Evolutionary conservation across 139 green algal species (phyloP).

Genomic region (Axilococcus clingmanii): DNA sequence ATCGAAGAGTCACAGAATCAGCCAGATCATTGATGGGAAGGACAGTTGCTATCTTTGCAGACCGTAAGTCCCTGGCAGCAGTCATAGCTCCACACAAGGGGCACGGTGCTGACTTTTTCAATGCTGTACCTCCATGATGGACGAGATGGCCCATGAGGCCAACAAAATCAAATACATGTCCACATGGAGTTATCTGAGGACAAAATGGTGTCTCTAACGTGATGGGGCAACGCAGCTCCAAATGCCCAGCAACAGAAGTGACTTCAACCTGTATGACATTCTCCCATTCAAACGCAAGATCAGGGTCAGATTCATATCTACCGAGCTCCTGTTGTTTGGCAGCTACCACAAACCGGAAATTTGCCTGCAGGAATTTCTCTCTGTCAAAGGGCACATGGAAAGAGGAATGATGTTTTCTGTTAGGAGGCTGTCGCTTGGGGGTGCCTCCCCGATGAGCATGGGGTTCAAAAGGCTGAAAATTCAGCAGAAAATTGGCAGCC

Average conservation of each 20-base stretch:
- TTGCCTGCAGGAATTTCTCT: conserved; percentile 3
- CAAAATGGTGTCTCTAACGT: conserved; percentile 55
- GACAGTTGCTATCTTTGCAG: neutral
- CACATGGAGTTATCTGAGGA: conserved; percentile 80
- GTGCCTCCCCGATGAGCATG: too few relatives aligned
- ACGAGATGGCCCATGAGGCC: conserved; percentile 77
- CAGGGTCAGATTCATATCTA: conserved; percentile 44
- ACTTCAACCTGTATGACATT: conserved; percentile 3
- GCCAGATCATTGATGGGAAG: too few relatives aligned
- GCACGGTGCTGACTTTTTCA: conserved; percentile 33
- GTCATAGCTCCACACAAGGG: conserved; percentile 25
- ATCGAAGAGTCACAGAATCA: neutral
- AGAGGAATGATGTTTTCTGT: too few relatives aligned
- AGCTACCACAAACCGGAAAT: conserved; percentile 5
- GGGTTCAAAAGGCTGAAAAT: too few relatives aligned
- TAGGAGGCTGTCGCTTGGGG: too few relatives aligned
- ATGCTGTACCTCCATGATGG: conserved; percentile 40
- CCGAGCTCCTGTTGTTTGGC: conserved; percentile 37
- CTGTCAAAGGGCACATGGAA: too few relatives aligned
- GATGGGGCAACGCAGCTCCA: conserved; percentile 74
- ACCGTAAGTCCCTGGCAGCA: neutral
- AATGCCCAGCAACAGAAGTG: conserved; percentile 21
- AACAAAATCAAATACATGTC: conserved; percentile 74
- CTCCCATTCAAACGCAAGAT: conserved; percentile 72
- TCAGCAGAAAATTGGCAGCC: too few relatives aligned